These are phyloP conservation scores for Aegilops bicornis DNA, from an alignment of 176 grass and related monocot genomes.

Conservation along the genomic window DNA sequence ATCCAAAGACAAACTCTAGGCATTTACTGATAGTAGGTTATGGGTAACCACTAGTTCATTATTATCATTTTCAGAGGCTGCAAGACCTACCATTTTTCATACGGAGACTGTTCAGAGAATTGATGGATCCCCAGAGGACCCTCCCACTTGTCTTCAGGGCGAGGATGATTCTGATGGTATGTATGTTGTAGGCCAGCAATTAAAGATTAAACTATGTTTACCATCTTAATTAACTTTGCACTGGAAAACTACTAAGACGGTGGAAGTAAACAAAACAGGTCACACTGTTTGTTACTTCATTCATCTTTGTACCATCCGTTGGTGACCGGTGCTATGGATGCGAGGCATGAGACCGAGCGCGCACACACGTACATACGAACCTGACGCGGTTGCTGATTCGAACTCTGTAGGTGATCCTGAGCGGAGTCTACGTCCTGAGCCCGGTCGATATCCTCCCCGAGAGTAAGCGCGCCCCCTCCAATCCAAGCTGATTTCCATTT, in stretches of 20 bases:
- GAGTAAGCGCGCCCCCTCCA: conserved; percentile 31
- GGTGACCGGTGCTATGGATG: conserved; percentile 15
- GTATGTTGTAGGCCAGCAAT: neutral
- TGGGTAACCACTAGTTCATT: neutral
- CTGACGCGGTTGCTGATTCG: conserved; percentile 20
- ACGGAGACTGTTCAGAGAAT: conserved; percentile 73
- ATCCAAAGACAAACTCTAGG: neutral
- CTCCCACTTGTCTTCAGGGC: conserved; percentile 87
- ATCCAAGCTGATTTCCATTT: no score
- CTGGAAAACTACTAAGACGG: neutral
- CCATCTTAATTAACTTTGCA: neutral
- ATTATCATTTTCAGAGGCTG: conserved; percentile 56
- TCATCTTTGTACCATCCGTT: conserved; percentile 27
- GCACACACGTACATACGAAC: no score
- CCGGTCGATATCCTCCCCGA: conserved; percentile 88
- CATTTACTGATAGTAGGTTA: neutral
- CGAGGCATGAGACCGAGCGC: neutral
- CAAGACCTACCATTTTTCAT: conserved; percentile 93
- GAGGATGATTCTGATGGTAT: conserved; percentile 75
- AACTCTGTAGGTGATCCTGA: conserved; percentile 67
- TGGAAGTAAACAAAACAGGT: conserved; percentile 12
- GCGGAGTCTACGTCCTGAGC: conserved; percentile 84
- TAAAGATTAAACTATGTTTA: neutral
- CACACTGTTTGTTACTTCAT: conserved; percentile 30
- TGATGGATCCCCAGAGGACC: conserved; percentile 80